Conservation (phyloP, 2,329 filamentous ascomycete genomes). For the Fusarium burgessii region DNA sequence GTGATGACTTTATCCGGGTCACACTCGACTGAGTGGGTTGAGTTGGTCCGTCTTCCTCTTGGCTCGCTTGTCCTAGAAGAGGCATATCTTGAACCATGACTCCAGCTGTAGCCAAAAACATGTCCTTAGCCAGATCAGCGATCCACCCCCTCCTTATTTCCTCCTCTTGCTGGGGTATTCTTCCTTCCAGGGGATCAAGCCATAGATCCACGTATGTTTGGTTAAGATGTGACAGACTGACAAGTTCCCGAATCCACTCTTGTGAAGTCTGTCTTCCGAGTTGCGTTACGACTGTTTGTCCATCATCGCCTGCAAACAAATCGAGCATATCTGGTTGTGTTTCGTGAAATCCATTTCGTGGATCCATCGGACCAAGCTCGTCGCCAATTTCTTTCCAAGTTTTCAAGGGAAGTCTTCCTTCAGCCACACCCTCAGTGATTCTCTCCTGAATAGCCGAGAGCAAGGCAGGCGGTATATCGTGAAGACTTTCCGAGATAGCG, state of each 20-base stretch:
- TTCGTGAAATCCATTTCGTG: slow-evolving; percentile 30
- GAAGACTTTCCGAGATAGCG: slow-evolving; percentile 19
- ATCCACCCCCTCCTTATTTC: slow-evolving; percentile 46
- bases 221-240: slow-evolving; percentile 47
- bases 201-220: slow-evolving; percentile 49
- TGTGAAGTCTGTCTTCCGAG: slow-evolving; percentile 44
- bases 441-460: slow-evolving; percentile 45
- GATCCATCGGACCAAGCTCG: slow-evolving; percentile 1
- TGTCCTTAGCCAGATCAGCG: slow-evolving; percentile 50
- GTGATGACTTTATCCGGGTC: slow-evolving; percentile 44
- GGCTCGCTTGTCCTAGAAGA: slow-evolving; percentile 44
- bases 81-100: slow-evolving; percentile 52
- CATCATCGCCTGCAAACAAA: slow-evolving; percentile 45
- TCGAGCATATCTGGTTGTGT: slow-evolving; percentile 48
- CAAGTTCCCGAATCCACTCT: slow-evolving; percentile 41
- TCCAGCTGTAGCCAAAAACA: slow-evolving; percentile 52
- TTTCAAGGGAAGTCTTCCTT: slow-evolving; percentile 47
- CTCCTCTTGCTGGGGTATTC: slow-evolving; percentile 43
- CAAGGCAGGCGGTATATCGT: slow-evolving; percentile 46
- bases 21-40: slow-evolving; percentile 30
- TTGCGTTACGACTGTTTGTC: slow-evolving; percentile 48
- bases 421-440: slow-evolving; percentile 43
- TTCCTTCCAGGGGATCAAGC: slow-evolving; percentile 46
- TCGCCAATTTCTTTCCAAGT: slow-evolving; percentile 51
- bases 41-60: slow-evolving; percentile 10